Conservation (phyloP, 2,329 filamentous ascomycete species). For the Pseudogymnoascus destructans region DNA sequence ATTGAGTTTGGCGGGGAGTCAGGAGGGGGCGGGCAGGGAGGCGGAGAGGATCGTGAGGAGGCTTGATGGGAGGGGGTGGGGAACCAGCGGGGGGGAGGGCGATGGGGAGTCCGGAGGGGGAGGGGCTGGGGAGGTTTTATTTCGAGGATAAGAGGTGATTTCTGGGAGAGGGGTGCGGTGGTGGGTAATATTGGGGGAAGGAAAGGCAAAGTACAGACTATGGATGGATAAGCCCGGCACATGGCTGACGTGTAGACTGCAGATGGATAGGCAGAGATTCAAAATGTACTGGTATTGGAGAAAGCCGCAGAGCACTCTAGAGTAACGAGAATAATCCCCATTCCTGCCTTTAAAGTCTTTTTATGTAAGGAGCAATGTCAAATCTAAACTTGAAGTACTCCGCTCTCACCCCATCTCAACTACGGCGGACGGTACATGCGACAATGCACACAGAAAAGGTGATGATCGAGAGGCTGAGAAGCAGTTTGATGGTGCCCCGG, state of each 20-base stretch:
- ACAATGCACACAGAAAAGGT: background rate
- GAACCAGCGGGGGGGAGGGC: slow-evolving; percentile 18
- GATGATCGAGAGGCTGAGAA: background rate
- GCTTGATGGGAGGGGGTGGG: slow-evolving; percentile 34
- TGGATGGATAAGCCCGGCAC: background rate
- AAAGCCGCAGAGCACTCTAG: background rate
- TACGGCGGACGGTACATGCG: background rate
- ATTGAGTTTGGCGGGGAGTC: background rate
- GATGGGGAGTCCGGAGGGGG: slow-evolving; percentile 33
- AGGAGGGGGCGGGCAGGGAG: background rate
- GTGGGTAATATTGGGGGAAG: background rate
- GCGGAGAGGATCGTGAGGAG: slow-evolving; percentile 50
- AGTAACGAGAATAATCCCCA: background rate
- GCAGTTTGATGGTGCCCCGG: background rate
- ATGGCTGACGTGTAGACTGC: background rate
- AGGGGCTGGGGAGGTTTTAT: slow-evolving; percentile 43
- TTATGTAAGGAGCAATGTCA: background rate
- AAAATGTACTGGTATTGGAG: background rate
- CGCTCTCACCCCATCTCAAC: background rate
- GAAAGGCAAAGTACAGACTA: background rate
- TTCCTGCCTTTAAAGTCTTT: background rate
- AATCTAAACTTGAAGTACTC: background rate
- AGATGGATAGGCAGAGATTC: background rate
- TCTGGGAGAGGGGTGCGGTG: background rate
- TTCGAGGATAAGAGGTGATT: slow-evolving; percentile 37